Percentiles rank a stretch among this genome's conserved stretches.
Evolutionary conservation across 2,329 filamentous ascomycete species (phyloP).

Genomic region (Penicillium corylophilum): DNA sequence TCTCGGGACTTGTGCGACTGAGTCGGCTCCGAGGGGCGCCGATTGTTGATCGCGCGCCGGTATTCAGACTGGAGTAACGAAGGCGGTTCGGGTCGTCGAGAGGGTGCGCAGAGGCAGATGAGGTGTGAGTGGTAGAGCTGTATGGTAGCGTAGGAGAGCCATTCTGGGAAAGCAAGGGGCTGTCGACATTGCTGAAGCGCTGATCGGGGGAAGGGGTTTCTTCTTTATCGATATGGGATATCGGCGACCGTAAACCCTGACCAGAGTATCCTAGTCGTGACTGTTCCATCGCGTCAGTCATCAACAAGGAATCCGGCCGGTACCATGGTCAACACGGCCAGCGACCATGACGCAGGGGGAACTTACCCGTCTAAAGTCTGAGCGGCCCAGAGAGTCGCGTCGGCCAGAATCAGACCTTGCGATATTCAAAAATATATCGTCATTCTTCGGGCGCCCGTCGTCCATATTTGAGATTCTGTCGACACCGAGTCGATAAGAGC

Average conservation of each 20-base stretch:
- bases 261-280: slow-evolving; percentile 40
- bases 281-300: slow-evolving; percentile 27
- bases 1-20: slow-evolving; percentile 37
- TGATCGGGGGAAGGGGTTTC: slow-evolving; percentile 40
- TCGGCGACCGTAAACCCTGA: slow-evolving; percentile 35
- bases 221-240: slow-evolving; percentile 30
- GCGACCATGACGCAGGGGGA: not conserved
- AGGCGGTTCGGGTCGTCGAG: slow-evolving; percentile 38
- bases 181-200: slow-evolving; percentile 32
- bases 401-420: slow-evolving; percentile 42
- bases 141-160: slow-evolving; percentile 31
- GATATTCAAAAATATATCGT: slow-evolving; percentile 50
- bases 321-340: not conserved
- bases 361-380: slow-evolving; percentile 42
- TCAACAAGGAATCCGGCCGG: not conserved
- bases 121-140: slow-evolving; percentile 26
- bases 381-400: slow-evolving; percentile 37
- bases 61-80: slow-evolving; percentile 33
- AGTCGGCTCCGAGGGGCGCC: slow-evolving; percentile 38
- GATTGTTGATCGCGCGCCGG: slow-evolving; percentile 37
- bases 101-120: slow-evolving; percentile 39
- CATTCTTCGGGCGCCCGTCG: slow-evolving; percentile 39
- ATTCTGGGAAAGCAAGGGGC: slow-evolving; percentile 37
- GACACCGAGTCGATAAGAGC: slow-evolving; percentile 24
- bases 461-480: slow-evolving; percentile 36